These are phyloP conservation scores for Grammothele lineata DNA, from an alignment of 768 basidiomycete genomes.

Conservation along the genomic window DNA sequence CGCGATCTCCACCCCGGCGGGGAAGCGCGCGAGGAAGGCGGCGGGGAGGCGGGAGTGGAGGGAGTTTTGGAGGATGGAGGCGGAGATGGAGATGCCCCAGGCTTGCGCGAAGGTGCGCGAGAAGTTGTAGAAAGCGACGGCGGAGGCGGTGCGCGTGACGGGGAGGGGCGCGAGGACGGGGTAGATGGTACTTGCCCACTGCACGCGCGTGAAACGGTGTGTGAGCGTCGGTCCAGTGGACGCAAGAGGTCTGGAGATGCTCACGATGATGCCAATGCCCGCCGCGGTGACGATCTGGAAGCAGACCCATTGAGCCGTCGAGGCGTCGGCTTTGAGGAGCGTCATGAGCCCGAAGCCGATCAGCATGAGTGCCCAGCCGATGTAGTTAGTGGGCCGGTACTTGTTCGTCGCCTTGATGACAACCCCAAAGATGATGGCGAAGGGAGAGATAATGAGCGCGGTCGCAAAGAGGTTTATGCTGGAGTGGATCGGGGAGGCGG, in stretches of 20 bases:
- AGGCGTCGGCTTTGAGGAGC: slow-evolving; percentile 22
- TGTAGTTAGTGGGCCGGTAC: slow-evolving; percentile 33
- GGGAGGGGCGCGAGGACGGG: slow-evolving; percentile 16
- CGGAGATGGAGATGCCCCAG: slow-evolving; percentile 34
- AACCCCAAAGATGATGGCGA: slow-evolving; percentile 35
- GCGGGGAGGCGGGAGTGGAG: slow-evolving; percentile 28
- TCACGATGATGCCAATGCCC: slow-evolving; percentile 25
- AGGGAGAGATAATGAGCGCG: slow-evolving; percentile 28
- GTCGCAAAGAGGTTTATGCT: slow-evolving; percentile 32
- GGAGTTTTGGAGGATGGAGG: slow-evolving; percentile 33
- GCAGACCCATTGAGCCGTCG: slow-evolving; percentile 9
- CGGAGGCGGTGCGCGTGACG: slow-evolving; percentile 27
- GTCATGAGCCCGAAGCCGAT: slow-evolving; percentile 33
- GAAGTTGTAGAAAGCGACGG: slow-evolving; percentile 28
- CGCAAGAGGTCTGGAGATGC: neutral
- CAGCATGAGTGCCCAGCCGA: slow-evolving; percentile 33
- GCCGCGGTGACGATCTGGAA: slow-evolving; percentile 22
- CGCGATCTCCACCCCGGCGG: slow-evolving; percentile 20
- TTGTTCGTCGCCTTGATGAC: slow-evolving; percentile 30
- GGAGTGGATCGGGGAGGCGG: slow-evolving; percentile 31
- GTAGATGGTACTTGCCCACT: slow-evolving; percentile 3
- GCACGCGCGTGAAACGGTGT: neutral
- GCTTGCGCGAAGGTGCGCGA: slow-evolving; percentile 23
- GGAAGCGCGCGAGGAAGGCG: slow-evolving; percentile 23
- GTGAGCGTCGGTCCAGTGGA: neutral